Conservation (phyloP, 1,284 basidiomycete genomes). For the Cryptococcus floricola region DNA sequence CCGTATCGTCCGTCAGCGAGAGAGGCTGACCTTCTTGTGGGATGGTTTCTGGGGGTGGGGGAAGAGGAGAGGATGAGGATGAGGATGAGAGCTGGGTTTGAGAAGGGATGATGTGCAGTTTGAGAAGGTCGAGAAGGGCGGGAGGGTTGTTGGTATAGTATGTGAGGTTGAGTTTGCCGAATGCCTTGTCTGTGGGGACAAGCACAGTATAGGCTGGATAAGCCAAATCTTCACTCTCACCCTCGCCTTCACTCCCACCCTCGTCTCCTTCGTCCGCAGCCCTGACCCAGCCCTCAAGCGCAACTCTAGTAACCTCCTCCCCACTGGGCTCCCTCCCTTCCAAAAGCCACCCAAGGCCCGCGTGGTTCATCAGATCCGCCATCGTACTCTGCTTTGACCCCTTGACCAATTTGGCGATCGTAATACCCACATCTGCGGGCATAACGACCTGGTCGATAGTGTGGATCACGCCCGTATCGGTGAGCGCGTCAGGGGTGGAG, state of each 20-base stretch:
- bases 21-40: constrained; percentile 58
- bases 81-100: constrained; percentile 10
- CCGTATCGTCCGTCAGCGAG: constrained; percentile 62
- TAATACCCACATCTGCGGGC: constrained; percentile 81
- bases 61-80: constrained; percentile 1
- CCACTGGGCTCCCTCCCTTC: constrained; percentile 71
- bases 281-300: constrained; percentile 44
- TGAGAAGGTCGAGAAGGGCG: constrained; percentile 65
- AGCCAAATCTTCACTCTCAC: constrained; percentile 21
- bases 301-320: constrained; percentile 47
- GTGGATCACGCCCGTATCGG: constrained; percentile 87
- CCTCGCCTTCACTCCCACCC: constrained; percentile 4
- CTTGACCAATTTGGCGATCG: constrained; percentile 79
- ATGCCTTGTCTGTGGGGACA: constrained; percentile 86
- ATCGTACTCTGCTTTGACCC: constrained; percentile 85
- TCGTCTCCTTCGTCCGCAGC: constrained; percentile 36
- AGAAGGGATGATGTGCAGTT: constrained; percentile 79
- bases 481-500: constrained; percentile 58
- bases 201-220: constrained; percentile 68
- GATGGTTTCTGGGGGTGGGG: constrained; percentile 11
- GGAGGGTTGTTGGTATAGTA: constrained; percentile 63
- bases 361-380: constrained; percentile 73
- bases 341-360: constrained; percentile 83
- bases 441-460: constrained; percentile 79
- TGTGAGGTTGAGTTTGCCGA: constrained; percentile 83